Evolutionary conservation across 2,329 filamentous ascomycete genomes (phyloP), one percentile per base, ranked within the genome.

Genomic region (Dichotomopilus funicola): DNA sequence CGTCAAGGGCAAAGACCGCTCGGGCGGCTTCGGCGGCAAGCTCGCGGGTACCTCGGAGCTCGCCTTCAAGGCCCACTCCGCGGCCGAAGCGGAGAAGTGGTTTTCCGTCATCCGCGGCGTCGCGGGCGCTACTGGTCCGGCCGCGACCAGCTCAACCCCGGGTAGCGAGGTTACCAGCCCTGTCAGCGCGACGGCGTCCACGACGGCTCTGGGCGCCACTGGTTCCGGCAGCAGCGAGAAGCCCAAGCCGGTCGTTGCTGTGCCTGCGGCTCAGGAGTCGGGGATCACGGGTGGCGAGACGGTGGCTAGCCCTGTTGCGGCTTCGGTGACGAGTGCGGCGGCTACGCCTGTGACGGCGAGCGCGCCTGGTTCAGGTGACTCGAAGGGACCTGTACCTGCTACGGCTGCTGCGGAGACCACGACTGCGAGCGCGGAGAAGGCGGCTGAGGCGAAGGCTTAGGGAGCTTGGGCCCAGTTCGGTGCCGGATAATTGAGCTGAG

Each of bases 1-100:
- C 66, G 79, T 99, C 71, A 96, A 96, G 76, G 94, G 94, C 71
- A 97, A 97, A 72, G 91, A 99, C 69, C 83, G 86, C 55, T 87
- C 86, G 66, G 88, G 88, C 68, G 88, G 87, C 61, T 74, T 96
- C 61, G 85, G 86, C 66, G 87, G 86, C 75, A 92, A 90, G 68
- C 81, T 96, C 62, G 82, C 87, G 48, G 89, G 91, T 62, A 82
- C 74, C 33, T 85, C 89, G 42, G 92, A 97, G 72, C 78, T 95
- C 40, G 75, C 80, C 35, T 96, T 96, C 82, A 95, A 95, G 75
- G 91, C 91, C 0, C 87, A 91, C 71, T 90, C 88, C 1, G 71
- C 89, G 2, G 77, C 80, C 34, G 90, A 95, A 61, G 91, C 92
- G 0, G 77, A 87, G 71, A 88, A 89, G 70, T 97, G 92, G 92